Base-by-base conservation (phyloP, 2,329 filamentous ascomycete genomes). In the Diaporthe sp. region DNA sequence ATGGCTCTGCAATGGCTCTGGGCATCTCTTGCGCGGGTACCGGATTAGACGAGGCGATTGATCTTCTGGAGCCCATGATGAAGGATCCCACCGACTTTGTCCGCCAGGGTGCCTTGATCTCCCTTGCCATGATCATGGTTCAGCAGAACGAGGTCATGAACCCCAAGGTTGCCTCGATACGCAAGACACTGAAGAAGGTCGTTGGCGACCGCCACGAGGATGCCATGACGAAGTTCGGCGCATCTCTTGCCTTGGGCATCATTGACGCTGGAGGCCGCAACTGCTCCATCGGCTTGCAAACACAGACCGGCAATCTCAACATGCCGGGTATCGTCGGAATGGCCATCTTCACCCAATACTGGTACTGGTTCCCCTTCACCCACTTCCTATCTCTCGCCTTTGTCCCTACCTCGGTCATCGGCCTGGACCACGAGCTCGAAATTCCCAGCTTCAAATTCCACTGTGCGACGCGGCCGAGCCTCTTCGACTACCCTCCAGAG, bases 331-430 rank as follows among this genome's bases (percentile, higher is more conserved):
- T 99, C 79, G 96, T 99, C 25, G 97, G 97, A 79, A 98, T 98
- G 92, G 96, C 95, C 39, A 94, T 99, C 72, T 99, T 99, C 86
- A 98, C 96, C 12, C 97, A 99, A 84, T 99, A 99, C 88, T 99
- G 97, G 97, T 99, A 99, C 88, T 99, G 97, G 97, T 99, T 99
- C 91, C 97, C 97, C 76, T 94, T 98, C 81, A 98, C 97, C 42
- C 97, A 99, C 86, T 99, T 99, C 91, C 85, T 99, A 75, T 97
- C 96, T 0, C 89, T 99, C 77, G 96, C 95, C 81, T 98, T 99
- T 86, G 95, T 95, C n/a, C 97, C 97, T 1, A 99, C 97, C 1
- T 94, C 97, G 1, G 94, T 99, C 81, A 98, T 98, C 80, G 96
- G 94, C 76, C 92, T 99, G 37, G 96, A 99, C 82, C 94, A 97